Evolutionary conservation across 2,329 filamentous ascomycete species (phyloP), one percentile per base, ranked within the genome.

Genomic region (Fusarium sp.): DNA sequence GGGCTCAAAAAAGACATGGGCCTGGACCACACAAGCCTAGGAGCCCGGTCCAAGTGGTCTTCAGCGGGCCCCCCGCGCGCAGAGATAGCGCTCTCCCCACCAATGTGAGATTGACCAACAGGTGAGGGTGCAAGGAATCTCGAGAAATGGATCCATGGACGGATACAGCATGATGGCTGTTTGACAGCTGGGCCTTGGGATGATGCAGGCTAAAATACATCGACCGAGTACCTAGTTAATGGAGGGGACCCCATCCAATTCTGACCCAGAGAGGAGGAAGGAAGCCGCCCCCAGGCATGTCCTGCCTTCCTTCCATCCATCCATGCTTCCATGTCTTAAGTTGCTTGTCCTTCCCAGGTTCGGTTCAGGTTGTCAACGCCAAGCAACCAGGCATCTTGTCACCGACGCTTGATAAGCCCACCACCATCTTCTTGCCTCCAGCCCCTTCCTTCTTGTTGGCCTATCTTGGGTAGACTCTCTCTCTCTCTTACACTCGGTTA

Each of bases 401-500:
- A 70, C 61, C 61, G 59, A 67, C 16, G 51, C 56, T 70, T 70
- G 72, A 74, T 74, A 72, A 74, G 72, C 73, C 65, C 67, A 70
- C 69, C 66, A 67, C 62, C 65, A 62, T 56, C 66, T 49, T 49
- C 29, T 42, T n/a, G 40, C 62, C 57, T 68, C 62, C 68, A 63
- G 68, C 68, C 71, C 68, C 70, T 70, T 70, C 65, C 70, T 68
- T 69, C 65, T 63, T 16, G 23, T 27, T 29, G 44, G 44, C 23
- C 40, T 29, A 16, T 49, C 44, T 64, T 31, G 10, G 29, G 29
- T 31, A 31, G 29, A 60, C 27, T 34, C 34, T 55, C 46, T 50
- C 44, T 33, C 29, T 20, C 9, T 20, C 11, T 55, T 31, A 31
- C 29, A 31, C 13, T 31, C 29, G 29, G 51, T 38, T 36, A 36